Conservation (phyloP, 2,329 filamentous ascomycete genomes). For the Trichoderma pleuroti region DNA sequence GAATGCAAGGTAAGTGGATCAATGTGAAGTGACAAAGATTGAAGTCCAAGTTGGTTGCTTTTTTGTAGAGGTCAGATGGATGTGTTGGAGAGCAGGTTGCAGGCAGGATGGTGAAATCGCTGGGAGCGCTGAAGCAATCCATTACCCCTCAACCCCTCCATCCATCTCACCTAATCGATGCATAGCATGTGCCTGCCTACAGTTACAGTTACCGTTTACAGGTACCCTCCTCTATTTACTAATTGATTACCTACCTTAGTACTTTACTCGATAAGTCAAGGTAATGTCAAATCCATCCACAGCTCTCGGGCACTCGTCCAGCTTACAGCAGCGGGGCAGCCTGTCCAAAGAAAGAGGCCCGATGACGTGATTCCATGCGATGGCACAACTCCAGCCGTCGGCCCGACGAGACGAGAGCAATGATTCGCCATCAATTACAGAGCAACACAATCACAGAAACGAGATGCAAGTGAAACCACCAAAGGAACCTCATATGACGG, state of each 20-base stretch:
- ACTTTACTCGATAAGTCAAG: background rate
- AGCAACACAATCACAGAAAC: background rate
- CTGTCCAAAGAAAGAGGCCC: background rate
- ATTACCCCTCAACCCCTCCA: slow-evolving; percentile 1
- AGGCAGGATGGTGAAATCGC: background rate
- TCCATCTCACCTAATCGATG: background rate
- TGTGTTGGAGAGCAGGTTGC: background rate
- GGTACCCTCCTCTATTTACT: too few relatives aligned
- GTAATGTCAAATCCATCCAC: background rate
- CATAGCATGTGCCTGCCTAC: background rate
- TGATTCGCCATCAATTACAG: background rate
- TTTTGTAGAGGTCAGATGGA: background rate
- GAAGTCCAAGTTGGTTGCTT: slow-evolving; percentile 19
- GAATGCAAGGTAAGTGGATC: background rate
- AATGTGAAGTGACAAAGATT: background rate
- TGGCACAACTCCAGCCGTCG: background rate
- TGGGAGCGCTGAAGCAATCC: background rate
- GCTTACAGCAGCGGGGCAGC: background rate
- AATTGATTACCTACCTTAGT: background rate
- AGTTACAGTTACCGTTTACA: too few relatives aligned
- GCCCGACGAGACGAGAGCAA: background rate
- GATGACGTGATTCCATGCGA: slow-evolving; percentile 9
- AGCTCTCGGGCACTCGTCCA: background rate
- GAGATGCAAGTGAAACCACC: background rate
- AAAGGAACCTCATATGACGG: background rate